Evolutionary conservation across 345 rosid genomes (phyloP).

Genomic region (Psidium guajava): DNA sequence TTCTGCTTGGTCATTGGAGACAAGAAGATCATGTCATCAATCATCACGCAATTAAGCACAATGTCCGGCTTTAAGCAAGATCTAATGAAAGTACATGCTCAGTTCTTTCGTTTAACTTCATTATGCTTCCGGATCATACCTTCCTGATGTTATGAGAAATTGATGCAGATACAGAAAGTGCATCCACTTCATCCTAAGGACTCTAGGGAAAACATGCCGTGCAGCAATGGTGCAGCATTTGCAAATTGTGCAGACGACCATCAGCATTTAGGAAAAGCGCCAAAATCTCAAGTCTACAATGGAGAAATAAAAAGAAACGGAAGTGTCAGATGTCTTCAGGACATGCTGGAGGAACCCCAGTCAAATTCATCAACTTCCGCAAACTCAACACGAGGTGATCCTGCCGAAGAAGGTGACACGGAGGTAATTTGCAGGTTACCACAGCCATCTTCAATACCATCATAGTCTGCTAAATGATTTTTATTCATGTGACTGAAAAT

Average conservation of each 20-base stretch:
- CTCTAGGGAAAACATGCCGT: constrained; percentile 5
- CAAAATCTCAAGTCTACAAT: constrained; percentile 1
- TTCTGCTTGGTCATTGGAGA: background rate
- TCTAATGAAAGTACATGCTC: background rate
- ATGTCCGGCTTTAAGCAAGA: background rate
- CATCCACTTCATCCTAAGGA: constrained; percentile 16
- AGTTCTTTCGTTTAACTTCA: background rate
- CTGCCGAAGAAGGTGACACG: constrained; percentile 14
- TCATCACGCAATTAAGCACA: background rate
- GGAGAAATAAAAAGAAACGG: constrained; percentile 9
- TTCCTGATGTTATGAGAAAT: background rate
- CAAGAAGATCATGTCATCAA: background rate
- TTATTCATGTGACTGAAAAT: background rate
- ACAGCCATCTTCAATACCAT: background rate
- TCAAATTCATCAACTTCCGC: constrained; percentile 30
- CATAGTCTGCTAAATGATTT: background rate
- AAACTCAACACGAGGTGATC: constrained; percentile 4
- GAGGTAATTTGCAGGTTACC: constrained; percentile 20
- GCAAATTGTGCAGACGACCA: background rate
- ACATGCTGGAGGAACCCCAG: constrained; percentile 47
- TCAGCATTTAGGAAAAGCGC: background rate
- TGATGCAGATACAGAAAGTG: constrained; percentile 34
- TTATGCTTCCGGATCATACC: background rate
- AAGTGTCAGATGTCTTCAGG: constrained; percentile 37
- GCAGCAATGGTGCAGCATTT: background rate